A percentile compares a stretch with the other conserved stretches of the same genome.
Conservation (phyloP, 768 basidiomycete species). For the Tricholoma sp. region DNA sequence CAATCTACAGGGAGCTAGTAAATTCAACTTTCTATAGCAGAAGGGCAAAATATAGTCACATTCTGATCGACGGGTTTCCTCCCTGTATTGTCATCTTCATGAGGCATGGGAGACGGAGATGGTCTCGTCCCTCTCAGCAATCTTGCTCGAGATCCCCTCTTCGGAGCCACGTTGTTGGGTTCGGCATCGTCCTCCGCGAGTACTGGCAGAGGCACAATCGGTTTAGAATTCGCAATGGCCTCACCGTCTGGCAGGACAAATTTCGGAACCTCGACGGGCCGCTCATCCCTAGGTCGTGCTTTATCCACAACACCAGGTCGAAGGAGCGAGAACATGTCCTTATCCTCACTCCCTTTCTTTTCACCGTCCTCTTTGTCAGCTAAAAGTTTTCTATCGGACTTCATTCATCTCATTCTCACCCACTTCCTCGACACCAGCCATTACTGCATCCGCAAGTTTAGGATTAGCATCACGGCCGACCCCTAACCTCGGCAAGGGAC, state of each 20-base stretch:
- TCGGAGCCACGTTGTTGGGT: neutral
- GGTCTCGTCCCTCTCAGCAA: too few relatives aligned
- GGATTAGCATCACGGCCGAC: neutral
- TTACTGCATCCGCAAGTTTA: neutral
- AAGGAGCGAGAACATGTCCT: conserved; percentile 15
- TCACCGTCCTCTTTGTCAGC: neutral
- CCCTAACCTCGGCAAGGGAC: neutral
- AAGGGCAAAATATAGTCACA: neutral
- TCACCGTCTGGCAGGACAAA: neutral
- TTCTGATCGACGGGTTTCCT: neutral
- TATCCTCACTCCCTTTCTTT: neutral
- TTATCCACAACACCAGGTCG: conserved; percentile 14
- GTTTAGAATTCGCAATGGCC: neutral
- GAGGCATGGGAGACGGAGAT: too few relatives aligned
- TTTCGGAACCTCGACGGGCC: neutral
- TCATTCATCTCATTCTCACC: conserved; percentile 12
- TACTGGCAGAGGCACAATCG: neutral
- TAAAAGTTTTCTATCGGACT: neutral
- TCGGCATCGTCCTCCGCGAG: neutral
- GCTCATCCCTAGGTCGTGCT: conserved; percentile 5
- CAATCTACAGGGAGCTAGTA: neutral
- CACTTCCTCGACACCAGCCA: conserved; percentile 20
- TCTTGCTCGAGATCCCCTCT: neutral
- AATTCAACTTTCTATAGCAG: neutral
- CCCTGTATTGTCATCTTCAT: neutral